A percentile compares a stretch with the other conserved stretches of the same genome.
These are phyloP conservation scores for Euptelea pleiosperma DNA, from an alignment of 164 flowering plant species.

Conservation along the genomic window DNA sequence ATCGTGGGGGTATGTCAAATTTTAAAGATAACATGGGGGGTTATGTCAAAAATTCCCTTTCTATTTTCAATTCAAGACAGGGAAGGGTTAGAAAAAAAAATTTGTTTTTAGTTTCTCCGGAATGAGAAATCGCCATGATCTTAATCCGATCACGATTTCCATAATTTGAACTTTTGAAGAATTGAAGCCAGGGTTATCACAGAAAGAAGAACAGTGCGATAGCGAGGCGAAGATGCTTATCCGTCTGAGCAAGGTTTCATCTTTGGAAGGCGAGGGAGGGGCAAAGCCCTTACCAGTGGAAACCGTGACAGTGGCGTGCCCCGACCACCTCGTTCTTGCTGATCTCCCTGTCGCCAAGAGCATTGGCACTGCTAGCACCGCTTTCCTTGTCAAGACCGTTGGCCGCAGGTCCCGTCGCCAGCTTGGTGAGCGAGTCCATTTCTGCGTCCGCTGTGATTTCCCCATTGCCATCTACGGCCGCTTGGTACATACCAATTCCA, in stretches of 20 bases:
- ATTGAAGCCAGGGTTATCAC: not conserved
- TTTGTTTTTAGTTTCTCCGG: too few relatives aligned
- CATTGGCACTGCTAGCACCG: constrained; percentile 52
- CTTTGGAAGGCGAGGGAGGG: constrained; percentile 48
- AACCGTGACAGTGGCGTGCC: constrained; percentile 90
- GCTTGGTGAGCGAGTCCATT: constrained; percentile 88
- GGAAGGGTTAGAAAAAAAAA: too few relatives aligned
- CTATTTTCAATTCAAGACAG: too few relatives aligned
- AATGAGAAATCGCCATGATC: too few relatives aligned
- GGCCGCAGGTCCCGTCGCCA: constrained; percentile 89
- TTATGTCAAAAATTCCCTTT: too few relatives aligned
- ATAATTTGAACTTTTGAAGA: constrained; percentile 6
- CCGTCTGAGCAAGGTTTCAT: constrained; percentile 54
- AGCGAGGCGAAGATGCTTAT: constrained; percentile 59
- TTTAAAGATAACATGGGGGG: too few relatives aligned
- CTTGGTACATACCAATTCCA: constrained; percentile 44
- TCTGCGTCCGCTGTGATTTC: constrained; percentile 96
- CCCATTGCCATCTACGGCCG: constrained; percentile 96
- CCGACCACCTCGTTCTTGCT: constrained; percentile 87
- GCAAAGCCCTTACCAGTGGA: constrained; percentile 48
- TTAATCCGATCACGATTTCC: not conserved
- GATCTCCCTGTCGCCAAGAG: constrained; percentile 97
- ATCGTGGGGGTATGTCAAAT: too few relatives aligned
- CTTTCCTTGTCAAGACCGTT: constrained; percentile 62
- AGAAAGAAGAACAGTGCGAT: not conserved